A percentile compares a stretch with the other conserved stretches of the same genome.
Evolutionary conservation across 768 basidiomycete species (phyloP).

Genomic region (Pulveroboletus ravenelii): DNA sequence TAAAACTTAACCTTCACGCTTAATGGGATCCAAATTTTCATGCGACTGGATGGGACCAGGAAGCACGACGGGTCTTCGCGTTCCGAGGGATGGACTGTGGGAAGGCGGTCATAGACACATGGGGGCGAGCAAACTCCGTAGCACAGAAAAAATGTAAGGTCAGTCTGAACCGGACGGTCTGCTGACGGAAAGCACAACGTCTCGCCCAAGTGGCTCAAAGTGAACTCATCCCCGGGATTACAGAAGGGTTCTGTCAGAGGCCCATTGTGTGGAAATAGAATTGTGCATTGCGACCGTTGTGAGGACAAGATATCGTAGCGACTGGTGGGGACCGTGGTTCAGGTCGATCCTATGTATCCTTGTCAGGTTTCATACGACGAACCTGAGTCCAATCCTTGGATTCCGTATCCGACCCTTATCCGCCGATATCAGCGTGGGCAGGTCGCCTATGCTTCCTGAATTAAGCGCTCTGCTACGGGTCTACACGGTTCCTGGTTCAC

Average conservation of each 20-base stretch:
- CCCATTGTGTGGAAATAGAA: constrained; percentile 4
- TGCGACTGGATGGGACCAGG: neutral
- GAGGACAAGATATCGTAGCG: neutral
- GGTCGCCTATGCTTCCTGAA: constrained; percentile 5
- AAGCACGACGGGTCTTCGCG: neutral
- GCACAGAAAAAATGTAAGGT: neutral
- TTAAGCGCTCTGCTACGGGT: neutral
- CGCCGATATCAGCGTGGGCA: constrained; percentile 1
- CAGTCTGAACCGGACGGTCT: neutral
- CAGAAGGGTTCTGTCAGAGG: neutral
- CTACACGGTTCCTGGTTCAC: constrained; percentile 3
- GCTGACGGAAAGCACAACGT: neutral
- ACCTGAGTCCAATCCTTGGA: constrained; percentile 16
- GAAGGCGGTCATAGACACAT: neutral
- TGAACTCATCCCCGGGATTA: neutral
- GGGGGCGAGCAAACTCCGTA: neutral
- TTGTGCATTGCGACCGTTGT: neutral
- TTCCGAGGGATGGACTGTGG: neutral
- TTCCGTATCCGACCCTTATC: constrained; percentile 1
- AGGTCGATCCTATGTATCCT: constrained; percentile 1
- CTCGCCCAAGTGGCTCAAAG: neutral
- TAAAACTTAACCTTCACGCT: neutral
- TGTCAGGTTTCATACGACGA: constrained; percentile 1
- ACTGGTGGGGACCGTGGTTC: neutral
- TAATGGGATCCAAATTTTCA: constrained; percentile 1